A percentile compares a stretch with the other conserved stretches of the same genome.
Evolutionary conservation across 2,329 filamentous ascomycete species (phyloP).

Genomic region (Colletotrichum plurivorum): DNA sequence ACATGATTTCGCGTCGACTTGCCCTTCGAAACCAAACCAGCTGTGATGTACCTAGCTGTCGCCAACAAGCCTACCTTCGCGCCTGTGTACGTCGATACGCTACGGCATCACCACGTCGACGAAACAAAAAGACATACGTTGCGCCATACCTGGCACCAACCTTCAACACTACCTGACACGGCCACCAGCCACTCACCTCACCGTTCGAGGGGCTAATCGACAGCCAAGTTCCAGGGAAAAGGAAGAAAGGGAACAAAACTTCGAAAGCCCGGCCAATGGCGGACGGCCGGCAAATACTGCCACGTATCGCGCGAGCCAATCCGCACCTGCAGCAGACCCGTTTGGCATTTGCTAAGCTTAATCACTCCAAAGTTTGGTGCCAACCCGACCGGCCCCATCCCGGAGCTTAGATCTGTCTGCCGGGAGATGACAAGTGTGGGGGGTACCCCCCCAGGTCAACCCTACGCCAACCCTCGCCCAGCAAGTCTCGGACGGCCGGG

Average conservation of each 20-base stretch:
- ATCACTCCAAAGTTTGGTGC: constrained; percentile 29
- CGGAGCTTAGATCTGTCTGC: constrained; percentile 41
- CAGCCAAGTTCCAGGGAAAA: background rate
- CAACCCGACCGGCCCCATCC: constrained; percentile 33
- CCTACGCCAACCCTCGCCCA: constrained; percentile 18
- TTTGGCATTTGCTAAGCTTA: constrained; percentile 40
- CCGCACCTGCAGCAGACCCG: constrained; percentile 27
- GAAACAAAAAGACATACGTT: too few species aligned
- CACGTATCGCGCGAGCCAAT: constrained; percentile 23
- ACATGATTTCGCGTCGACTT: constrained; percentile 14
- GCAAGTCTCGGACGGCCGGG: constrained; percentile 5
- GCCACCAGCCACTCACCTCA: background rate
- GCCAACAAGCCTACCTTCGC: background rate
- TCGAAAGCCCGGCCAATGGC: background rate
- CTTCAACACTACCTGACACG: background rate
- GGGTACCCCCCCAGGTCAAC: constrained; percentile 26
- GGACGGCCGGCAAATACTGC: constrained; percentile 18
- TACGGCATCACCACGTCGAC: background rate
- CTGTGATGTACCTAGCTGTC: background rate
- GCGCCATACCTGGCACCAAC: too few species aligned
- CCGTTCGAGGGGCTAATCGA: background rate
- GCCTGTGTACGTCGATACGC: too few species aligned
- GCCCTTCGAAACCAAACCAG: background rate
- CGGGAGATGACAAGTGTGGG: constrained; percentile 40
- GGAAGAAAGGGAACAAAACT: background rate